phyloP scores from a whole-genome alignment of 2,329 filamentous ascomycete genomes.

The Pyricularia sp. region DNA sequence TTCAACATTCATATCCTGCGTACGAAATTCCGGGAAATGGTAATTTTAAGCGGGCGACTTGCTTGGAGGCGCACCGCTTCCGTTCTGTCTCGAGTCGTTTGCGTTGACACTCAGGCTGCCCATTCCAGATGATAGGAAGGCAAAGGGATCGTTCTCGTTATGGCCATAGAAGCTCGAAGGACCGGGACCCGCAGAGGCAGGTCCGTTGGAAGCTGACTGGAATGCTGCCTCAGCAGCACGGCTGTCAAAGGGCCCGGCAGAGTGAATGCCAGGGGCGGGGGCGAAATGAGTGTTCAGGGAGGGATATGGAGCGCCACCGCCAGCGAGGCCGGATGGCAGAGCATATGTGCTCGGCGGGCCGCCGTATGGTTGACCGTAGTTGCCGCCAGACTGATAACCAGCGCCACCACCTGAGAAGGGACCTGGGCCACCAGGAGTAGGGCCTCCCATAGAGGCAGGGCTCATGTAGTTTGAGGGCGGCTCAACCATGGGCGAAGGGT shows the following conservation, averaged over 20 bases:
- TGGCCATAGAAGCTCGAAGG: slow-evolving; percentile 64
- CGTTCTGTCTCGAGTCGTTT: slow-evolving; percentile 52
- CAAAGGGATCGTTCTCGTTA: slow-evolving; percentile 65
- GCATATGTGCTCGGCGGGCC: slow-evolving; percentile 83
- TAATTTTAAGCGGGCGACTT: slow-evolving; percentile 47
- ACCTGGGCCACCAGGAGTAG: slow-evolving; percentile 59
- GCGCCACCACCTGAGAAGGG: slow-evolving; percentile 62
- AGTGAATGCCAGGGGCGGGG: slow-evolving; percentile 68
- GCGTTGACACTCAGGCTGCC: slow-evolving; percentile 63
- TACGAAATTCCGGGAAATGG: background rate
- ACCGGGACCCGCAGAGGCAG: slow-evolving; percentile 65
- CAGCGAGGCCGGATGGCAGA: slow-evolving; percentile 76
- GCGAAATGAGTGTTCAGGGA: slow-evolving; percentile 75
- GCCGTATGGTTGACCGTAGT: slow-evolving; percentile 73
- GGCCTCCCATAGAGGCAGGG: slow-evolving; percentile 73
- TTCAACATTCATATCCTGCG: background rate
- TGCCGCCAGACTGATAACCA: slow-evolving; percentile 55
- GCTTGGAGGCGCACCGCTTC: slow-evolving; percentile 43
- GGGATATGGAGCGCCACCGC: slow-evolving; percentile 69
- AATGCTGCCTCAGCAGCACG: slow-evolving; percentile 92
- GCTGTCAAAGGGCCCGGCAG: slow-evolving; percentile 83
- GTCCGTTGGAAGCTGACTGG: slow-evolving; percentile 75
- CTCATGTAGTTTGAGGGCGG: slow-evolving; percentile 78
- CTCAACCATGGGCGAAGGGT: slow-evolving; percentile 76
- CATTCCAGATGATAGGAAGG: slow-evolving; percentile 68